Conservation (phyloP, 441 rosid species). For the Flueggea neowawraea region DNA sequence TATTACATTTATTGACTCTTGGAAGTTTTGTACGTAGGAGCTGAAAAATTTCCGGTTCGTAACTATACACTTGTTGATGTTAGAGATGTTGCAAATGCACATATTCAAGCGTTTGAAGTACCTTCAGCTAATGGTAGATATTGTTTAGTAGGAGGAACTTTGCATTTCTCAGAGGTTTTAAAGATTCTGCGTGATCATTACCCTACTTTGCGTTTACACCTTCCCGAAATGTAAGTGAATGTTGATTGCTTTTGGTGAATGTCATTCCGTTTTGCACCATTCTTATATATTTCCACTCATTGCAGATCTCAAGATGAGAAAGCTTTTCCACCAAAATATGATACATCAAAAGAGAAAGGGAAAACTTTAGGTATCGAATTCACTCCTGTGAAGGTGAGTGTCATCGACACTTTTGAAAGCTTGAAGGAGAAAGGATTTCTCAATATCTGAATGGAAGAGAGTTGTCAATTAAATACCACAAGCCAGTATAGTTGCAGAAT, state of each 20-base stretch:
- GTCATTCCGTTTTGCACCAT: neutral
- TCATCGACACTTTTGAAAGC: constrained; percentile 55
- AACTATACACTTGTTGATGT: constrained; percentile 15
- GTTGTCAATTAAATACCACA: too few relatives aligned
- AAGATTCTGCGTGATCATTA: constrained; percentile 19
- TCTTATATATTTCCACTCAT: neutral
- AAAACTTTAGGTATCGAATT: constrained; percentile 44
- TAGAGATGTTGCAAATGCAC: constrained; percentile 27
- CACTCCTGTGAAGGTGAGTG: constrained; percentile 46
- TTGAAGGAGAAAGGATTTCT: constrained; percentile 37
- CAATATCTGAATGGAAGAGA: too few relatives aligned
- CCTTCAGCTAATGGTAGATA: constrained; percentile 35
- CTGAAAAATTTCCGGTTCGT: constrained; percentile 5
- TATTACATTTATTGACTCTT: too few relatives aligned
- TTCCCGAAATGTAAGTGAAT: constrained; percentile 19
- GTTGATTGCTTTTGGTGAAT: too few relatives aligned
- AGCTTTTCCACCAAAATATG: constrained; percentile 21
- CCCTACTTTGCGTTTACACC: constrained; percentile 11
- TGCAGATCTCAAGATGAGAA: constrained; percentile 49
- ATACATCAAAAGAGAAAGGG: constrained; percentile 52
- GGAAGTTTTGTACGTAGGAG: too few relatives aligned
- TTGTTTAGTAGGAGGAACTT: constrained; percentile 18
- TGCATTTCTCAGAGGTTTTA: constrained; percentile 16
- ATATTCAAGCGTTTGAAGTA: constrained; percentile 27
- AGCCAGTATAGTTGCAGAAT: too few relatives aligned